Evolutionary conservation across 345 rosid species (phyloP), one percentile per base, ranked within the genome.

Genomic region (Dipteronia dyeriana): DNA sequence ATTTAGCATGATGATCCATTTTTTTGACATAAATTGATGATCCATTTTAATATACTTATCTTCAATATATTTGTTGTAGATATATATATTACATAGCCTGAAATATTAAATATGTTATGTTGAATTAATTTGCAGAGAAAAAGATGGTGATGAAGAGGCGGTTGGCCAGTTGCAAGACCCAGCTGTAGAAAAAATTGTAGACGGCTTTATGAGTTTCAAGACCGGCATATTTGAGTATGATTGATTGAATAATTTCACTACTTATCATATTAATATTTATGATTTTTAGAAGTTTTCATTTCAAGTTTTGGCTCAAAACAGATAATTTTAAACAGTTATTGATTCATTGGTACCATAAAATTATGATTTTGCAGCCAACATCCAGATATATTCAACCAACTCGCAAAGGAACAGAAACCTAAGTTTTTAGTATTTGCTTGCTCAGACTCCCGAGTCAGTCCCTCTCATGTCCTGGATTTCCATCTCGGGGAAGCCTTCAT

Each of bases 391-490:
- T 79, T 61, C 34, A 6, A 9, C 0, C 16, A 14, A 43, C 76
- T 79, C 5, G 70, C 79, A 56, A 1, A 25, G 25, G 69, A 26
- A 3, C 85, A 82, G 59, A 17, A 67, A 1, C 85, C 85, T 25
- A 79, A 68, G 76, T 74, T 70, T 57, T 60, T 82, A 59, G 82
- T 82, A 38, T 82, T 82, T 66, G 88, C 87, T 0, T 86, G 89
- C 85, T 86, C 86, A 14, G 91, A 88, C 79, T 86, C 91, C 11
- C 82, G 90, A 31, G 88, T 86, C 49, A 79, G 90, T 74, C 90
- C 91, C 60, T 83, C 88, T 4, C 81, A 83, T 78, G 79, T 88
- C 53, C 84, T 86, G 12, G 41, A 82, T 84, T 85, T 88, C 23
- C 86, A 85, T 17, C 90, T 84, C 25, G 91, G 91, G 57, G 87